Percentiles rank a stretch among this genome's conserved stretches.
These are phyloP conservation scores for Ustilago cynodontis DNA, from an alignment of 1,284 basidiomycete genomes.

Conservation along the genomic window DNA sequence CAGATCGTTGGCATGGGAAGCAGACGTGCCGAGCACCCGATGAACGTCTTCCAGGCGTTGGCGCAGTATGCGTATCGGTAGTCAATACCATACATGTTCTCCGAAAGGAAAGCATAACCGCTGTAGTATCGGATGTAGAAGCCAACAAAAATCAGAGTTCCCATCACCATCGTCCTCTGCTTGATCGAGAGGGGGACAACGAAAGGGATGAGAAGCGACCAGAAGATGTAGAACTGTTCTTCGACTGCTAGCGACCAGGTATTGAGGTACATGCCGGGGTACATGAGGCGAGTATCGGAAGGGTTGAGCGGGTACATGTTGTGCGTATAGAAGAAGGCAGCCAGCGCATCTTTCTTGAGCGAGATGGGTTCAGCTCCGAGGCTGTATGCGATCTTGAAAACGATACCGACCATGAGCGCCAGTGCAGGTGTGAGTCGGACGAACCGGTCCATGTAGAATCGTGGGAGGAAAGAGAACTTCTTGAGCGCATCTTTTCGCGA, in stretches of 20 bases:
- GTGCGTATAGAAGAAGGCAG: slow-evolving; percentile 36
- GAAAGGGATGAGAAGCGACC: slow-evolving; percentile 41
- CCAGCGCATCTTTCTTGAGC: slow-evolving; percentile 21
- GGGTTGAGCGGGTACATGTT: slow-evolving; percentile 23
- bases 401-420: slow-evolving; percentile 23
- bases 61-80: slow-evolving; percentile 37
- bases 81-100: slow-evolving; percentile 32
- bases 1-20: slow-evolving; percentile 24
- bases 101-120: slow-evolving; percentile 26
- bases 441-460: slow-evolving; percentile 41
- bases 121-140: slow-evolving; percentile 32
- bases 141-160: slow-evolving; percentile 12
- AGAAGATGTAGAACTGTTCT: slow-evolving; percentile 52
- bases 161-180: slow-evolving; percentile 21
- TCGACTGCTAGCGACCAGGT: slow-evolving; percentile 50
- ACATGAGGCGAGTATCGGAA: slow-evolving; percentile 27
- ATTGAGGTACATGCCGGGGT: slow-evolving; percentile 34
- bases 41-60: slow-evolving; percentile 45
- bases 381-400: slow-evolving; percentile 7
- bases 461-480: slow-evolving; percentile 29
- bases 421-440: slow-evolving; percentile 35
- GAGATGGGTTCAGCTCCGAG: slow-evolving; percentile 1
- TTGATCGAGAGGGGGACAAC: slow-evolving; percentile 28
- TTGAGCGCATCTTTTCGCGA: slow-evolving; percentile 13
- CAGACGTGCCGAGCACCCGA: slow-evolving; percentile 34